A percentile compares a stretch with the other conserved stretches of the same genome.
phyloP scores from a whole-genome alignment of 331 rosid genomes.

The Pyracantha coccinea region DNA sequence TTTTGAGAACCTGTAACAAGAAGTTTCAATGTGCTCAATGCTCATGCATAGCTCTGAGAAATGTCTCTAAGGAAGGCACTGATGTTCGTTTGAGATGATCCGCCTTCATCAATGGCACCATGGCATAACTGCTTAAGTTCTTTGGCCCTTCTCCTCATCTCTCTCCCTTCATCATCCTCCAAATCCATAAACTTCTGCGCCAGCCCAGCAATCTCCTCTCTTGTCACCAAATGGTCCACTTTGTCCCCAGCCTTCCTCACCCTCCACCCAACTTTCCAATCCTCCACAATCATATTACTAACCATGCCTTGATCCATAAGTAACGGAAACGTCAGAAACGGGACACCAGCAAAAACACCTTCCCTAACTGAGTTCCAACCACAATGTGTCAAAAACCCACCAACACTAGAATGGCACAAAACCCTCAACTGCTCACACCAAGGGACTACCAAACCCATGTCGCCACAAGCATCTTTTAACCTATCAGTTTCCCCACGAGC shows the following conservation, averaged over 20 bases:
- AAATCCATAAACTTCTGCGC: conserved; percentile 27
- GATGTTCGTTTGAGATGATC: conserved; percentile 24
- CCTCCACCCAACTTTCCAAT: conserved; percentile 47
- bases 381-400: conserved; percentile 51
- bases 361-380: conserved; percentile 53
- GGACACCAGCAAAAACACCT: conserved; percentile 34
- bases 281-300: conserved; percentile 28
- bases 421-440: conserved; percentile 60
- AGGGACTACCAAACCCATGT: conserved; percentile 26
- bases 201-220: conserved; percentile 23
- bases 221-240: conserved; percentile 18
- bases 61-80: conserved; percentile 14
- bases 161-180: conserved; percentile 21
- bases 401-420: conserved; percentile 29
- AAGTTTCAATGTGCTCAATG: too few species aligned
- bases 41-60: background rate
- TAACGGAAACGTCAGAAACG: conserved; percentile 40
- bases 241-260: conserved; percentile 20
- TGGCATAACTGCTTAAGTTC: conserved; percentile 9
- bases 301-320: conserved; percentile 29
- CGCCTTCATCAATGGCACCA: conserved; percentile 12
- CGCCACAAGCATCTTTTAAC: conserved; percentile 23
- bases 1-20: too few species aligned
- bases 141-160: conserved; percentile 21
- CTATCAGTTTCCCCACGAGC: conserved; percentile 19